These are phyloP conservation scores for Cucurbita ficifolia DNA, from an alignment of 306 rosid genomes.

Conservation along the genomic window DNA sequence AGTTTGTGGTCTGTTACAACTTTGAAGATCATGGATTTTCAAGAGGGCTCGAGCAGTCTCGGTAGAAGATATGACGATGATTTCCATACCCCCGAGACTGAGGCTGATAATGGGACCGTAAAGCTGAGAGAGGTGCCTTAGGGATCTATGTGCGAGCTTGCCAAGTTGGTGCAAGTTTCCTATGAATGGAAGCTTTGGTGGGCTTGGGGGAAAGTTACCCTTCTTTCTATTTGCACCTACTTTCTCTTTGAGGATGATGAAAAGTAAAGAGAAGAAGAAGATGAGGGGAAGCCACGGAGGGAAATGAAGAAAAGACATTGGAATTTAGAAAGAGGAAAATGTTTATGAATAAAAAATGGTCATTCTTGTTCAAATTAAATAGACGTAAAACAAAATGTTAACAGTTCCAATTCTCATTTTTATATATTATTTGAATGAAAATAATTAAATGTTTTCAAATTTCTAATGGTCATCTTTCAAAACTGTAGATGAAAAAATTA, in stretches of 20 bases:
- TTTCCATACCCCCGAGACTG: neutral
- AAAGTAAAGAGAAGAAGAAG: neutral
- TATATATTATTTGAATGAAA: too few species aligned
- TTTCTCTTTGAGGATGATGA: neutral
- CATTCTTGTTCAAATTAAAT: too few species aligned
- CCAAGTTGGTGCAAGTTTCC: conserved; percentile 30
- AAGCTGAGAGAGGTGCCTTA: conserved; percentile 8
- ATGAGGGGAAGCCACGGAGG: too few species aligned
- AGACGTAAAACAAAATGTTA: too few species aligned
- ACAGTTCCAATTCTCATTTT: too few species aligned
- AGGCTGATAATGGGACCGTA: conserved; percentile 21
- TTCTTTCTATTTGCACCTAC: neutral
- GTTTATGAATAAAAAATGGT: too few species aligned
- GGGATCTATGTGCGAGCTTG: conserved; percentile 6
- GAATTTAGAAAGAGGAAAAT: neutral
- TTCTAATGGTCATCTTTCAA: too few species aligned
- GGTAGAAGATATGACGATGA: conserved; percentile 15
- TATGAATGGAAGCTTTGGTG: conserved; percentile 22
- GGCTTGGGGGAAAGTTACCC: conserved; percentile 13
- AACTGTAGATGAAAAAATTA: too few species aligned
- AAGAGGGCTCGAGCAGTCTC: neutral
- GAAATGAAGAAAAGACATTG: neutral
- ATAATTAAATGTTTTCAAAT: too few species aligned
- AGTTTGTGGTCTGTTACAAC: conserved; percentile 26
- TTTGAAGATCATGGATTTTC: conserved; percentile 14